These are phyloP conservation scores for Hypomontagnella monticulosa DNA, from an alignment of 495 filamentous ascomycete genomes.

Conservation along the genomic window DNA sequence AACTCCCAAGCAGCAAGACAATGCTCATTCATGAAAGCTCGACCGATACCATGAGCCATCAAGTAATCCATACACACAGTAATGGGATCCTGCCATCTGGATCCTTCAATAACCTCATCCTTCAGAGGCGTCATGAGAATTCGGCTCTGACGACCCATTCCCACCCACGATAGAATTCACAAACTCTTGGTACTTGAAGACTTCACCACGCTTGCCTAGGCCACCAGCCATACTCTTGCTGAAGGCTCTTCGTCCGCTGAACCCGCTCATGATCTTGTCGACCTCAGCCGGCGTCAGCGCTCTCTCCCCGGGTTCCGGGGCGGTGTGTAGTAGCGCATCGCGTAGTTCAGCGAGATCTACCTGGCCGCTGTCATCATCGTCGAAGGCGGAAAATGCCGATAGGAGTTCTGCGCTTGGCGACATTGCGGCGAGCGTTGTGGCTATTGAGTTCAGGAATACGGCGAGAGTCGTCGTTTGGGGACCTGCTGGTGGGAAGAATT, in stretches of 20 bases:
- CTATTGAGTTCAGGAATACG: conserved; percentile 80
- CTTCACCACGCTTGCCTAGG: conserved; percentile 68
- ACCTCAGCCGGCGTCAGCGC: conserved; percentile 78
- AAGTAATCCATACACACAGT: too few species aligned
- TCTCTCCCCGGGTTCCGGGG: conserved; percentile 74
- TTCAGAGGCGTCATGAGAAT: conserved; percentile 45
- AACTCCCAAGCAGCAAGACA: too few species aligned
- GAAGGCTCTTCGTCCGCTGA: conserved; percentile 83
- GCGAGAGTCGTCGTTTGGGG: conserved; percentile 81
- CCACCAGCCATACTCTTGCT: conserved; percentile 59
- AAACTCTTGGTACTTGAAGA: conserved; percentile 83
- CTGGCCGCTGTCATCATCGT: conserved; percentile 93
- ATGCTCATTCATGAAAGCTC: too few species aligned
- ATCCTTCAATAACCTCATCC: conserved; percentile 37
- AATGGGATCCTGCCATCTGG: too few species aligned
- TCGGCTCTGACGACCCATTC: conserved; percentile 50
- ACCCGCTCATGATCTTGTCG: conserved; percentile 83
- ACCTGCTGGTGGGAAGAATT: conserved; percentile 78
- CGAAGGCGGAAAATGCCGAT: conserved; percentile 92
- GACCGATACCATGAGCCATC: too few species aligned
- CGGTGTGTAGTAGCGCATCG: conserved; percentile 83
- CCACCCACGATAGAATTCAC: conserved; percentile 66
- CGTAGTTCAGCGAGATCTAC: conserved; percentile 84
- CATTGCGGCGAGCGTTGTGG: conserved; percentile 73
- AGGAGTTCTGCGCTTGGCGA: conserved; percentile 79